A percentile compares a stretch with the other conserved stretches of the same genome.
Conservation (phyloP, 1,284 basidiomycete genomes). For the Filobasidium uniguttulatum region DNA sequence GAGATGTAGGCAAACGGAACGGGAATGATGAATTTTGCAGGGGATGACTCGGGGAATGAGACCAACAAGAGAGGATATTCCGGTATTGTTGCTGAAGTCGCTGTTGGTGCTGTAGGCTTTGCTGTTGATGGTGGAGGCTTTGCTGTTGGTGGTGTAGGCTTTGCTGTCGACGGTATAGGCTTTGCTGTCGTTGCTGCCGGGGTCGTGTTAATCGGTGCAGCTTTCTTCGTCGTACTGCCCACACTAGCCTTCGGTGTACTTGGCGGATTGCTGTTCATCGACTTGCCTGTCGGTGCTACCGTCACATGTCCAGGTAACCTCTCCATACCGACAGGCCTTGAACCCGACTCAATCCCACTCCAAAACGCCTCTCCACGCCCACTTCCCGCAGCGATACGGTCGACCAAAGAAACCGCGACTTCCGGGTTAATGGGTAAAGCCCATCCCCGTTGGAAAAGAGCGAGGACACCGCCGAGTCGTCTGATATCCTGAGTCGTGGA, state of each 20-base stretch:
- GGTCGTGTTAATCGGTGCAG: neutral
- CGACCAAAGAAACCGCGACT: too few species aligned
- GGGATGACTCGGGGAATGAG: slow-evolving; percentile 2
- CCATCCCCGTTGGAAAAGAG: neutral
- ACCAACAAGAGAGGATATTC: slow-evolving; percentile 1
- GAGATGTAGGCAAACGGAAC: slow-evolving; percentile 4
- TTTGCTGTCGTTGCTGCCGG: neutral
- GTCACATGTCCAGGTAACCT: neutral
- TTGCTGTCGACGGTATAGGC: neutral
- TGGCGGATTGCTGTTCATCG: too few species aligned
- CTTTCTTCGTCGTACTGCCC: neutral
- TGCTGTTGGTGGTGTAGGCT: neutral
- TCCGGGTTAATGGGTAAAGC: neutral
- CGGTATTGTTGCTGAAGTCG: neutral
- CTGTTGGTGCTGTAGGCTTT: neutral
- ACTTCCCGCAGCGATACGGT: too few species aligned
- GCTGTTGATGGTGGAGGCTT: neutral
- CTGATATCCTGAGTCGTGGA: neutral
- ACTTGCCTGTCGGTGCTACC: neutral
- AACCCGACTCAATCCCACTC: neutral
- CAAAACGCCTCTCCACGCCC: neutral
- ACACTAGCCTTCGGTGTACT: too few species aligned
- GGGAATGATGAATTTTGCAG: slow-evolving; percentile 7
- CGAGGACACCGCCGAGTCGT: slow-evolving; percentile 2
- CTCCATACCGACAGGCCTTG: neutral